These are phyloP conservation scores for Moesziomyces globuligerus DNA, from an alignment of 1,284 basidiomycete genomes.

Conservation along the genomic window DNA sequence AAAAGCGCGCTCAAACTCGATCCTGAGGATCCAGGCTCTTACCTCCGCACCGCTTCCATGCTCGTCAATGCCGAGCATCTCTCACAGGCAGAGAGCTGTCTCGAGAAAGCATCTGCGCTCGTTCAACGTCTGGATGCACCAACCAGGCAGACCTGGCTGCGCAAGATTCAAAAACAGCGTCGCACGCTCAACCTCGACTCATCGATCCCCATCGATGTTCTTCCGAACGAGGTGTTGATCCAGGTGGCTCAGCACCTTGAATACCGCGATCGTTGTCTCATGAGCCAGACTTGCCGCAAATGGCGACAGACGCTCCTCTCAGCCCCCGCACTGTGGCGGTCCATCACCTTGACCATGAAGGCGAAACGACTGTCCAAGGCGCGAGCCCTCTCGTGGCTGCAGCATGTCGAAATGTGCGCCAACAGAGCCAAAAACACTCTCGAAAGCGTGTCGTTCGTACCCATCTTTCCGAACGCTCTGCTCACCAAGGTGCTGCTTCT, in stretches of 20 bases:
- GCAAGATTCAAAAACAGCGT: conserved; percentile 23
- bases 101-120: conserved; percentile 10
- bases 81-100: conserved; percentile 16
- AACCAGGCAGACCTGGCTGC: conserved; percentile 2
- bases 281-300: conserved; percentile 16
- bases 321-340: conserved; percentile 6
- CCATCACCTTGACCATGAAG: background rate
- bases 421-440: conserved; percentile 12
- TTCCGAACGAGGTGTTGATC: conserved; percentile 21
- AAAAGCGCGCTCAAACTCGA: conserved; percentile 30
- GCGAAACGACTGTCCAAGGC: background rate
- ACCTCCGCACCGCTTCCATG: conserved; percentile 25
- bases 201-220: background rate
- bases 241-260: conserved; percentile 13
- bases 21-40: conserved; percentile 18
- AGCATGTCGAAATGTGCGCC: conserved; percentile 4
- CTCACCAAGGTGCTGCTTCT: conserved; percentile 6
- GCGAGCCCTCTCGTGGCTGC: conserved; percentile 5
- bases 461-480: background rate
- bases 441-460: conserved; percentile 4
- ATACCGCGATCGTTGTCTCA: background rate
- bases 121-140: conserved; percentile 3
- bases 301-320: conserved; percentile 15
- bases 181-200: background rate
- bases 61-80: conserved; percentile 10